These are phyloP conservation scores for Acrocalymma vagum DNA, from an alignment of 2,329 filamentous ascomycete species.

Conservation along the genomic window DNA sequence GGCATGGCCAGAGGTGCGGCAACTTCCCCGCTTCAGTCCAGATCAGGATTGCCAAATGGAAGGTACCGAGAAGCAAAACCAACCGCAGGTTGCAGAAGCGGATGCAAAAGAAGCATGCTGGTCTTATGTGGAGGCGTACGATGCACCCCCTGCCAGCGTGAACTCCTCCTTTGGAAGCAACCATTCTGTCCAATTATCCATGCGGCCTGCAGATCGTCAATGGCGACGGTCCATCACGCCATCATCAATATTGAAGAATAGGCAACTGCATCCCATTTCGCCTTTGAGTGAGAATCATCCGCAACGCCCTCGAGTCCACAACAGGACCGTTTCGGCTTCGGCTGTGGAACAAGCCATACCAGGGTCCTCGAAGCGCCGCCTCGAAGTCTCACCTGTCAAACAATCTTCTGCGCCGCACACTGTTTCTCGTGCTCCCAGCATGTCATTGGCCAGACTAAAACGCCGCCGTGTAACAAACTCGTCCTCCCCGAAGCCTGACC, in stretches of 20 bases:
- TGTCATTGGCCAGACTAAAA: conserved; percentile 46
- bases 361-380: conserved; percentile 40
- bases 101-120: conserved; percentile 73
- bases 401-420: conserved; percentile 35
- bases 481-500: conserved; percentile 28
- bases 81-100: conserved; percentile 63
- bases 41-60: conserved; percentile 48
- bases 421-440: conserved; percentile 47
- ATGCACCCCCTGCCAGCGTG: conserved; percentile 60
- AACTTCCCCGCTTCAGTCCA: conserved; percentile 66
- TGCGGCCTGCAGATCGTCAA: conserved; percentile 43
- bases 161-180: conserved; percentile 55
- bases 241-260: conserved; percentile 41
- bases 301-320: conserved; percentile 31
- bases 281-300: conserved; percentile 45
- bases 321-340: conserved; percentile 40
- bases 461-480: conserved; percentile 55
- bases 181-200: conserved; percentile 39
- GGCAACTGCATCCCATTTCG: conserved; percentile 40
- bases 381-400: conserved; percentile 37
- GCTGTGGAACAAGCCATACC: conserved; percentile 27
- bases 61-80: conserved; percentile 46
- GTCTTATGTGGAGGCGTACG: conserved; percentile 71
- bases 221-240: conserved; percentile 47
- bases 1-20: conserved; percentile 75